Base-by-base conservation (phyloP, 225 moss, liverwort and hornwort species). In the Marchantia paleacea region DNA sequence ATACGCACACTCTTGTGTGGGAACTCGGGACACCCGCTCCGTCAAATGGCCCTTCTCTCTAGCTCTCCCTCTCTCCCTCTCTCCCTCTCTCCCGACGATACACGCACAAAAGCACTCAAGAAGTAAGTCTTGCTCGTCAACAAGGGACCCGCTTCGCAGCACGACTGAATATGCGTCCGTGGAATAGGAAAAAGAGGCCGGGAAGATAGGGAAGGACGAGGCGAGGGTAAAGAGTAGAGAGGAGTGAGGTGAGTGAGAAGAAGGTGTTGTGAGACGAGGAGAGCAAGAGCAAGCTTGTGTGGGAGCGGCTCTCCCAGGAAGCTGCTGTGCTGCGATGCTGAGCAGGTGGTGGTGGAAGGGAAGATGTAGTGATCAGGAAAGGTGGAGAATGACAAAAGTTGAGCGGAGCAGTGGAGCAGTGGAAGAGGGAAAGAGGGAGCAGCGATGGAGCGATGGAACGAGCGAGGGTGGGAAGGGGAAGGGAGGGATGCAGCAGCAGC, bases 291-390 rank as follows among this genome's bases (percentile, higher is more conserved):
- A 28, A 20, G 83, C 68, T 51, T 54, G 76, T 71, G 77, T 47
- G 84, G 68, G 72, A 75, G 71, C 66, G 80, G 78, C 75, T 82
- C 75, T 76, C 79, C 48, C 78, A 81, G 81, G 30, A 51, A 76
- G 85, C 78, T 75, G 78, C 69, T 82, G 69, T 49, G 77, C 55
- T 71, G 72, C 80, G 68, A 60, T 54, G 80, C 53, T 75, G 66
- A 69, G 79, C 70, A 70, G 69, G 31, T 55, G 55, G 51, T 53
- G 52, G 7, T 19, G 76, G 54, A 52, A 78, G 60, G 29, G 73
- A 79, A 74, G 78, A 82, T 80, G 82, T 71, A 86, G 75, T 69
- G 49, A 49, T 55, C 29, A 31, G 50, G 47, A 52, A 69, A 55
- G 55, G 47, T 24, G 50, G 62, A 70, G 62, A 69, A 77, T 55